Base-by-base conservation (phyloP, 495 filamentous ascomycete genomes). In the Filosporella fistucella region DNA sequence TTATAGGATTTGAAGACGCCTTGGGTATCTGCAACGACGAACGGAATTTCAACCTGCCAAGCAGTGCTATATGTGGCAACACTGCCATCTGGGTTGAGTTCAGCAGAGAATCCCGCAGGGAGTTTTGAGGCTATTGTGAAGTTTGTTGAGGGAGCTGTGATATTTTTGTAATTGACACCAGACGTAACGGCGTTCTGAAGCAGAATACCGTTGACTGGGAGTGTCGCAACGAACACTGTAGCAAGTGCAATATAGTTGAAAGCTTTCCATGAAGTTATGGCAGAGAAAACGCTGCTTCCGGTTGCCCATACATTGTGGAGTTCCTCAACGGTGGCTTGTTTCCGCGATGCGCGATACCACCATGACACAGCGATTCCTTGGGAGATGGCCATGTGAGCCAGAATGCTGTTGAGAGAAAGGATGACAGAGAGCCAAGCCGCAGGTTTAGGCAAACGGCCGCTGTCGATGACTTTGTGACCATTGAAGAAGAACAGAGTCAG, bases 341-440 rank as follows among this genome's bases (percentile, higher is more conserved):
- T 20, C 20, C 21, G 37, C 7, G 8, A 25, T 4, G 44, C 44
- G 14, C 44, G 7, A 25, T 37, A 35, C 44, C 44, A 47, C 44
- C 44, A 47, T 1, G 44, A 37, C 5, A 47, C 33, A 7, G 44
- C 44, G 13, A 35, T 35, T n/a, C 44, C 44, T 38, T 47, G 44
- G 11, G 16, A 25, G 33, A 47, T 22, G 9, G 44, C 44, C 22
- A 47, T 47, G 22, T 47, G 44, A 4, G 38, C 33, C 9, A 47
- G 28, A 34, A 47, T 37, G 8, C 30, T 16, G 16, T 47, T 47
- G 11, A 47, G 24, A 2, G 44, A 47, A 8, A 47, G 4, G 29
- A 47, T 47, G n/a, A 47, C 38, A 17, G 44, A 47, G 7, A 47
- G 44, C 44, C 44, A 47, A 37, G 44, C 44, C 2, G 44, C 44